phyloP scores from a whole-genome alignment of 306 rosid genomes.

The Hylodesmum podocarpum region DNA sequence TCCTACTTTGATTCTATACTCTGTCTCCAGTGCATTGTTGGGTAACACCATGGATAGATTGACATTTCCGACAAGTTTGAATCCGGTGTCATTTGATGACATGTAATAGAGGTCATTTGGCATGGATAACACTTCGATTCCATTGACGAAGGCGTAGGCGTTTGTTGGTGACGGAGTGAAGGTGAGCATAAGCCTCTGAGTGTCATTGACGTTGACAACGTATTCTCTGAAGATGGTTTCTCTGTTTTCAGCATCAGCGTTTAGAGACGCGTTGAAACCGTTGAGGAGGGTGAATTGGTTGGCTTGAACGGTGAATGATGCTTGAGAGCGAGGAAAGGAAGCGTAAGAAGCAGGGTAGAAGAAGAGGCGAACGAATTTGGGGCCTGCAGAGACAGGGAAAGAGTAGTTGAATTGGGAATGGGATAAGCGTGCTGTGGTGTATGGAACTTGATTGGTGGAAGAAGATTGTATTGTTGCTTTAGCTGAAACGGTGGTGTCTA shows the following conservation, averaged over 20 bases:
- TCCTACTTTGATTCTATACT: conserved; percentile 28
- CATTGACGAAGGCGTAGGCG: conserved; percentile 60
- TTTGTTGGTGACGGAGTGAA: conserved; percentile 39
- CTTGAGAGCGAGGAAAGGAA: conserved; percentile 17
- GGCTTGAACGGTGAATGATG: conserved; percentile 37
- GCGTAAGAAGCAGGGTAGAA: conserved; percentile 34
- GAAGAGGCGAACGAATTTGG: conserved; percentile 41
- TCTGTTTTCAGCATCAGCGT: background rate
- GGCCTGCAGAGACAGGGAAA: conserved; percentile 36
- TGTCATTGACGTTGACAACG: conserved; percentile 25
- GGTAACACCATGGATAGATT: too few relatives aligned
- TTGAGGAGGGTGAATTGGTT: conserved; percentile 31
- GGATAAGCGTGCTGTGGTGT: conserved; percentile 35
- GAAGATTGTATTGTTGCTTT: background rate
- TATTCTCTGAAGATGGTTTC: conserved; percentile 38
- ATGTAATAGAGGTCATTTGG: conserved; percentile 57
- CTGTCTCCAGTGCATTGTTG: too few relatives aligned
- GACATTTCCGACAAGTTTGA: too few relatives aligned
- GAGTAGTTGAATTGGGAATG: conserved; percentile 48
- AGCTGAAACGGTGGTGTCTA: background rate
- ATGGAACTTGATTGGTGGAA: too few relatives aligned
- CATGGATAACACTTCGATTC: conserved; percentile 74
- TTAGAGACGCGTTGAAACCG: conserved; percentile 43
- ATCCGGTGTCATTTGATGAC: background rate
- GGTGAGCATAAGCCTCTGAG: conserved; percentile 38